Base-by-base conservation (phyloP, 768 basidiomycete species). In the Mycena sanguinolenta region DNA sequence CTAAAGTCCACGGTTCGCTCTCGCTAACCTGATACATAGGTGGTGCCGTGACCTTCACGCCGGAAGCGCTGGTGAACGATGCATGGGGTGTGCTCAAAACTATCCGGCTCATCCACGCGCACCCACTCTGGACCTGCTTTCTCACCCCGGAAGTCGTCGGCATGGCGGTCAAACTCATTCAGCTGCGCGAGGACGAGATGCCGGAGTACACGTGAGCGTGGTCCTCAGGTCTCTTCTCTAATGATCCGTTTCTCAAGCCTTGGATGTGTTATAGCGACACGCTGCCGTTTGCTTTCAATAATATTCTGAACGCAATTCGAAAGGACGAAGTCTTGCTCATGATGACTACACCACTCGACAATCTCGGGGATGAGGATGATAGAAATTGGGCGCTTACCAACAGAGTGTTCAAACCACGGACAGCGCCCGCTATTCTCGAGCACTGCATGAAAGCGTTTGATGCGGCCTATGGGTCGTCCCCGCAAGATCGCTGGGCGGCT, bases 1-100 rank as follows among this genome's bases (percentile, higher is more conserved):
- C 16, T 7, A 2, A 6, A 23, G n/a, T 53, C 3, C 9, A 13
- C 13, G 16, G 9, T 21, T 19, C 6, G 6, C 19, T n/a, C 14
- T 27, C 49, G 10, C 4, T 36, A 8, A 23, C 6, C 38, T 19
- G 7, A 23, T 34, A 5, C 32, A 27, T 52, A 67, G 67, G 69
- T 13, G 70, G 70, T 6, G 32, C 67, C 13, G 70, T 63, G 27
- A 71, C 70, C 14, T 71, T 71, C 61, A 66, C 70, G 10, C 59
- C 65, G 5, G 61, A 58, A 12, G 65, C 70, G 23, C 65, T 71
- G 16, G 19, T 46, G 0, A 21, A n/a, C 49, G 70, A 71, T n/a
- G 16, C 70, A 13, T 71, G 65, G 65, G 50, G 54, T 38, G 65
- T 71, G 2, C 55, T 71, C 27, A n/a, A n/a, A 0, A 63, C 61